phyloP scores from a whole-genome alignment of 73 alveolate species.

The Vitrella brassicaformis region DNA sequence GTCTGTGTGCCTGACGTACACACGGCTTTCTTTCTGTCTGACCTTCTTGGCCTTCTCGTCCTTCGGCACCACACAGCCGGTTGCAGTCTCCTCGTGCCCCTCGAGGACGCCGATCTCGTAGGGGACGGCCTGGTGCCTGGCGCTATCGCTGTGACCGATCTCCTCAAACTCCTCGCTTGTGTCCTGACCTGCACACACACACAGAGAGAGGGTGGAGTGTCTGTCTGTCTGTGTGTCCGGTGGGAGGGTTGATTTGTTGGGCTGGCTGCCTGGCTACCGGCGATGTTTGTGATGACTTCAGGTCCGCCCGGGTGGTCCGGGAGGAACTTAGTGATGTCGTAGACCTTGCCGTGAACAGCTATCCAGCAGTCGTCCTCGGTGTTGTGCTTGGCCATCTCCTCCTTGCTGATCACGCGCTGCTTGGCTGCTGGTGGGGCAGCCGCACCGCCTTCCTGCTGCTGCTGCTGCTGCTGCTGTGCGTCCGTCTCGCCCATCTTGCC shows the following conservation, averaged over 20 bases:
- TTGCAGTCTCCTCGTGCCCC: neutral
- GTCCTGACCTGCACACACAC: neutral
- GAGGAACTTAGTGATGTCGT: conserved; percentile 40
- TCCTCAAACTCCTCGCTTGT: neutral
- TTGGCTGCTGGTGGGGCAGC: too few species aligned
- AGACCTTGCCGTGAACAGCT: conserved; percentile 49
- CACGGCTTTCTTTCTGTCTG: neutral
- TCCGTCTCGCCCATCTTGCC: too few species aligned
- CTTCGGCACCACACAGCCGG: neutral
- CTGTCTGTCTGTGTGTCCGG: too few species aligned
- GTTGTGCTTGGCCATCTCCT: conserved; percentile 39
- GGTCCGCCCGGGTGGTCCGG: conserved; percentile 44
- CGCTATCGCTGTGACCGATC: neutral
- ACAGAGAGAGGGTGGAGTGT: too few species aligned
- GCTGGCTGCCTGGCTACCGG: too few species aligned
- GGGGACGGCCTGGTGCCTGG: neutral
- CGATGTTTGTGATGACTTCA: too few species aligned
- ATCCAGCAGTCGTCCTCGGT: conserved; percentile 43
- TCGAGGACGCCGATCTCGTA: neutral
- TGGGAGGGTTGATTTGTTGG: too few species aligned
- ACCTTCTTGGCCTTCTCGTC: neutral
- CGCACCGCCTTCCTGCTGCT: too few species aligned
- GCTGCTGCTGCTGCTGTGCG: too few species aligned
- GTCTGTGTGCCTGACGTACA: too few species aligned
- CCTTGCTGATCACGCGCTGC: conserved; percentile 16